A percentile compares a stretch with the other conserved stretches of the same genome.
Evolutionary conservation across 352 stramenopile genomes (phyloP).

Genomic region (Pythium volutum): DNA sequence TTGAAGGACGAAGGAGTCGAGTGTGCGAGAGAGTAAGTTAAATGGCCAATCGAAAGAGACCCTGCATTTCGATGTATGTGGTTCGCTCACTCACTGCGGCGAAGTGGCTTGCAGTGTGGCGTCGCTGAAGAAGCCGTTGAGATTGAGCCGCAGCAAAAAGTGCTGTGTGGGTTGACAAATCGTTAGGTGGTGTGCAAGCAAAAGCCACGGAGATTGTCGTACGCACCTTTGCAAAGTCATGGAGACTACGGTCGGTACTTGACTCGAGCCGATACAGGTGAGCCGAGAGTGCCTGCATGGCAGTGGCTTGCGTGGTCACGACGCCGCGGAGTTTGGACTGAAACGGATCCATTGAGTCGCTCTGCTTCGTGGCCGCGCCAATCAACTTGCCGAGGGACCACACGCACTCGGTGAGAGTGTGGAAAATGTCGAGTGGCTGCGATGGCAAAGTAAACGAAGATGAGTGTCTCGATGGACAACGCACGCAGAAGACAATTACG

Average conservation of each 20-base stretch:
- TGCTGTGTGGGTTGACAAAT: conserved; percentile 24
- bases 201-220: not conserved
- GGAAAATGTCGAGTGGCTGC: conserved; percentile 6
- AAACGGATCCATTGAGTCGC: conserved; percentile 15
- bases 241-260: not conserved
- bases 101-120: not conserved
- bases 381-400: conserved; percentile 24
- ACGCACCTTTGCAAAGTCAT: conserved; percentile 20
- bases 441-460: not conserved
- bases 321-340: conserved; percentile 5
- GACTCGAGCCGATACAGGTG: conserved; percentile 14
- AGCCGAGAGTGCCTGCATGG: not conserved
- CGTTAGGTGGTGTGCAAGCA: not conserved
- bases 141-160: conserved; percentile 56
- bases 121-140: conserved; percentile 39
- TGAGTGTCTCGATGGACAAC: not conserved
- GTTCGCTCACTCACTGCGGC: not conserved
- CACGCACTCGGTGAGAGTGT: conserved; percentile 1
- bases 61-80: not conserved
- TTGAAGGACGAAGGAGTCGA: conserved; percentile 27
- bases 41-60: conserved; percentile 9
- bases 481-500: not conserved
- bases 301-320: not conserved
- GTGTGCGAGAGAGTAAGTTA: conserved; percentile 14
- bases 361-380: conserved; percentile 6